Base-by-base conservation (phyloP, 23 red algal species). In the Porphyridium purpureum region DNA sequence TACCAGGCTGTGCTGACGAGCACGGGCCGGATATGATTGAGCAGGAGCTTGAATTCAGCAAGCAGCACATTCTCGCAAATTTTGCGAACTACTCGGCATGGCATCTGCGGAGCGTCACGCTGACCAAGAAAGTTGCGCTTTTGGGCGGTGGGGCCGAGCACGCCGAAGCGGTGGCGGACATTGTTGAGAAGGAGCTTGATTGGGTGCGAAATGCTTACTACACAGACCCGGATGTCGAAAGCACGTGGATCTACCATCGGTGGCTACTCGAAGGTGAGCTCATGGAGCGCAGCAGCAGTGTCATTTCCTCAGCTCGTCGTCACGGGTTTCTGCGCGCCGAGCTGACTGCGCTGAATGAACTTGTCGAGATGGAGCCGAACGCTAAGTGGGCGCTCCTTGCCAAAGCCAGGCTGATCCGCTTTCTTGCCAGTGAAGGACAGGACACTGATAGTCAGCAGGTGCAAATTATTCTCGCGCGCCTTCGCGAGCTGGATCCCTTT, bases 71-170 rank as follows among this genome's bases (percentile, higher is more conserved):
- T 9, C 66, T 77, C 49, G 82, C 66, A 27, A 69, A 88, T 32
- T 88, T 88, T 66, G 55, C 74, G 0, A 94, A 94, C 66, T 94
- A 94, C 50, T 83, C 87, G 6, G 87, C 87, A 0, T 94, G 76
- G 67, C 87, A 94, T 47, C 76, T 78, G 49, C 68, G 87, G 15
- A 77, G 69, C 33, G 66, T 72, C 3, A 30, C 78, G 31, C 74
- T 83, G 38, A 54, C 58, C 0, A 29, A 49, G 21, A 49, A 78
- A 19, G 44, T 42, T n/a, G 19, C 35, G 3, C 52, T 46, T 1
- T 9, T 31, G 6, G 35, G 58, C 57, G 54, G 19, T 1, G 29
- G 5, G 23, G 59, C 44, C 3, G 33, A 36, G 4, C 29, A 19
- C 5, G 24, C 27, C 25, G 24, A 4, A 1, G 59, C 33, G 3